These are phyloP conservation scores for Euphorbia lathyris DNA, from an alignment of 345 rosid genomes.

Conservation along the genomic window DNA sequence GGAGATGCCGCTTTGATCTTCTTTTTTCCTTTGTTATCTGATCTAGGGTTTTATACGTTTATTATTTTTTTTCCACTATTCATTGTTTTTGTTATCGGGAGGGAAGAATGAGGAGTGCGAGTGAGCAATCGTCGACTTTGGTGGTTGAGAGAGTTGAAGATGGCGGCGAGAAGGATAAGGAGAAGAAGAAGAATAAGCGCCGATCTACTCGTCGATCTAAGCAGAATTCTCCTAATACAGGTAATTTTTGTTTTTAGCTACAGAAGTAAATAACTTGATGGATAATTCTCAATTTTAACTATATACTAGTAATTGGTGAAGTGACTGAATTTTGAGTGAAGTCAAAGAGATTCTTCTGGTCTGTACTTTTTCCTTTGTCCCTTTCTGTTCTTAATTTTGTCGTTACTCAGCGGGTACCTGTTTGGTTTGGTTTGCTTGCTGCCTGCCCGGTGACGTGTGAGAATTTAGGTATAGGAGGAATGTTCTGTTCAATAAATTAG, in stretches of 20 bases:
- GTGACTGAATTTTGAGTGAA: neutral
- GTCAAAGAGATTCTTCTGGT: neutral
- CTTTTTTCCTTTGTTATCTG: conserved; percentile 7
- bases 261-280: neutral
- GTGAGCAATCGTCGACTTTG: conserved; percentile 31
- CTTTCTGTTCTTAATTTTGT: conserved; percentile 2
- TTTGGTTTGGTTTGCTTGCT: neutral
- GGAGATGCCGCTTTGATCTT: conserved; percentile 38
- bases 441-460: neutral
- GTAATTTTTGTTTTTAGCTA: neutral
- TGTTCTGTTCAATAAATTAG: neutral
- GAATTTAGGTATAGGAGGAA: neutral
- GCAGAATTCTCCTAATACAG: conserved; percentile 37
- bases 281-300: too few relatives aligned
- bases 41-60: conserved; percentile 16
- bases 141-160: conserved; percentile 49
- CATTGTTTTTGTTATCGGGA: neutral
- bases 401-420: neutral
- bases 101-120: conserved; percentile 39
- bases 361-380: neutral
- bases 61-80: neutral
- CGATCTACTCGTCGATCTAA: conserved; percentile 68
- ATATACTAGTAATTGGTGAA: neutral
- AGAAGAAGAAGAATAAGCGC: conserved; percentile 63
- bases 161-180: conserved; percentile 43